Base-by-base conservation (phyloP, 306 rosid genomes). In the Quercus suber region DNA sequence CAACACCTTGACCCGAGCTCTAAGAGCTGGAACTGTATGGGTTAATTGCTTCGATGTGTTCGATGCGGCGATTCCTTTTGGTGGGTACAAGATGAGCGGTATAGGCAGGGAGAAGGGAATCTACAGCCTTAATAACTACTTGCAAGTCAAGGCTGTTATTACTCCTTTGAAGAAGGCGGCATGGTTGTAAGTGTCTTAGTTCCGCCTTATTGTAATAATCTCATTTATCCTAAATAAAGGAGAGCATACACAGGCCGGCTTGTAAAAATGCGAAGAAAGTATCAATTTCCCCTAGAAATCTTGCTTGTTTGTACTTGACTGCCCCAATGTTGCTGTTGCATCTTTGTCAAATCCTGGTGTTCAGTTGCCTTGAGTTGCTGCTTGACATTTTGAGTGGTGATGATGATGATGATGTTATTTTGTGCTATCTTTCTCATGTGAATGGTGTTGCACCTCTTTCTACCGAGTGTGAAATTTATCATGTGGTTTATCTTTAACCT, bases 41-140 rank as follows among this genome's bases (percentile, higher is more conserved):
- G 76, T 94, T 1, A 94, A 94, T 73, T 94, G 99, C 90, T 95
- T 84, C 20, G 94, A 95, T 67, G 97, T 95, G 4, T 95, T 92
- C 52, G 99, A 95, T 74, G 99, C 98, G 71, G 95, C 99, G 1
- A 89, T 95, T 76, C 99, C 99, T 4, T 94, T 95, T 73, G 99
- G 97, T 7, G 97, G 99, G 17, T 95, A 87, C 86, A 95, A 95
- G 87, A 95, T 95, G 99, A 95, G 99, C 13, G 99, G 98, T 0
- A 78, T 83, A 1, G 97, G 98, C 64, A 88, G 98, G 79, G 98
- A 95, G 78, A 95, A 92, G 78, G 97, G 98, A 37, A 79, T 92
- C 74, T 90, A 94, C 82, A 91, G 99, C 82, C 97, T 95, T 37
- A 63, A 86, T 37, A 92, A 88, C 83, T 95, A 95, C 79, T 80